Conservation (phyloP, 345 rosid genomes). For the Populus davidiana region DNA sequence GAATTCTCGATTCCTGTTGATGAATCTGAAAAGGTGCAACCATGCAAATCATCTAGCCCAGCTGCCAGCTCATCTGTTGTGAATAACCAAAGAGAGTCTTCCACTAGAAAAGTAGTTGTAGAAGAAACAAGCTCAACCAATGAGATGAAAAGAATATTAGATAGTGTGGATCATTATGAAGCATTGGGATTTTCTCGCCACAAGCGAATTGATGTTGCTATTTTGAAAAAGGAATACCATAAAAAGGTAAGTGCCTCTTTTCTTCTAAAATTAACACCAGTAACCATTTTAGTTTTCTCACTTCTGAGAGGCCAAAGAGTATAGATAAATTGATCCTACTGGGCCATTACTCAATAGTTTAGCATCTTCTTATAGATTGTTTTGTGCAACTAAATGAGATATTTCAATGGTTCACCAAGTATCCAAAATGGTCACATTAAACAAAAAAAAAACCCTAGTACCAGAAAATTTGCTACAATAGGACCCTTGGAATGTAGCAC, state of each 20-base stretch:
- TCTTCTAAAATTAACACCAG: not conserved
- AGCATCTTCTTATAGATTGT: not conserved
- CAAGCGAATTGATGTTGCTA: conserved; percentile 51
- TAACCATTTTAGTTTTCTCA: not conserved
- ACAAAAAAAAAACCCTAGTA: not conserved
- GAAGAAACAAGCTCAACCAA: conserved; percentile 57
- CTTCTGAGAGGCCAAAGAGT: not conserved
- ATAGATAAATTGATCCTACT: not conserved
- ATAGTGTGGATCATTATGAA: conserved; percentile 72
- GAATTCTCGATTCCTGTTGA: conserved; percentile 51
- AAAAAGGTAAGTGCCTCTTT: conserved; percentile 63
- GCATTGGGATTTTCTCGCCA: conserved; percentile 77
- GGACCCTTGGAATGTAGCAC: not conserved
- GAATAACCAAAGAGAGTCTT: conserved; percentile 46
- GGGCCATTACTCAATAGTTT: not conserved
- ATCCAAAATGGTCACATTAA: not conserved
- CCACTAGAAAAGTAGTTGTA: conserved; percentile 41
- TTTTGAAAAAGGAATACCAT: conserved; percentile 80
- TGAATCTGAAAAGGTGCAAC: conserved; percentile 59
- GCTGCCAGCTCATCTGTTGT: conserved; percentile 47
- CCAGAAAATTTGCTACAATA: not conserved
- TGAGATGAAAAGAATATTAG: conserved; percentile 88
- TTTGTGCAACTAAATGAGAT: not conserved
- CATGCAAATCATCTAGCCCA: conserved; percentile 62
- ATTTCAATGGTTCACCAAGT: not conserved